These are phyloP conservation scores for Yamadazyma akitaensis DNA, from an alignment of 805 yeast species.

Conservation along the genomic window DNA sequence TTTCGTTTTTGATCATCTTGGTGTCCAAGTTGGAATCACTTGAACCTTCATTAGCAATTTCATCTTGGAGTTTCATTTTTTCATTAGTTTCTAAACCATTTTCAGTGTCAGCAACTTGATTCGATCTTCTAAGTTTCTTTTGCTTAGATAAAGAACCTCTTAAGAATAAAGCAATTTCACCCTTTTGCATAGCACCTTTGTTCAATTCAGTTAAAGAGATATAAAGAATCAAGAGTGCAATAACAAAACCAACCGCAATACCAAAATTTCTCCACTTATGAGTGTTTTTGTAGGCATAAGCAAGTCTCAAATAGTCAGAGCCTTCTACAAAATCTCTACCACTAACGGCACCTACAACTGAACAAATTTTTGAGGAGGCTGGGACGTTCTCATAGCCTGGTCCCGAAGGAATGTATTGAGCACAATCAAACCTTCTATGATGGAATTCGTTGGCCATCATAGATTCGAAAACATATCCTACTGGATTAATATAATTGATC, in stretches of 20 bases:
- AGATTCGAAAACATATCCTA: conserved; percentile 49
- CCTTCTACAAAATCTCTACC: conserved; percentile 58
- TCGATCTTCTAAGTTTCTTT: conserved; percentile 19
- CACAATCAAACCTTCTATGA: conserved; percentile 35
- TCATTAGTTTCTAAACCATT: conserved; percentile 24
- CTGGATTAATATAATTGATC: conserved; percentile 43
- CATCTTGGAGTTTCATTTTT: conserved; percentile 11
- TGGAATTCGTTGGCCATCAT: conserved; percentile 57
- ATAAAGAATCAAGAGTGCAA: conserved; percentile 34
- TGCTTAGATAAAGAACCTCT: conserved; percentile 30
- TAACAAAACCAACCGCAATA: conserved; percentile 50
- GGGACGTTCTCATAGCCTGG: conserved; percentile 43
- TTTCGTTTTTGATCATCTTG: conserved; percentile 29
- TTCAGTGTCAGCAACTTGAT: conserved; percentile 27
- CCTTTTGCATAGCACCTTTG: conserved; percentile 29
- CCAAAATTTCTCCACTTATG: conserved; percentile 85
- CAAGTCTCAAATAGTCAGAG: conserved; percentile 46
- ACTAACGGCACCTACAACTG: conserved; percentile 54
- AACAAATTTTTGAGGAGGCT: conserved; percentile 47
- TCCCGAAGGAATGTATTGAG: conserved; percentile 60
- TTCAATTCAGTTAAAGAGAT: conserved; percentile 12
- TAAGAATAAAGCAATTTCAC: conserved; percentile 28
- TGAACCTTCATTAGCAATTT: conserved; percentile 16
- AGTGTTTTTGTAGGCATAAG: conserved; percentile 49
- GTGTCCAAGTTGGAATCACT: conserved; percentile 17